Base-by-base conservation (phyloP, 2,329 filamentous ascomycete genomes). In the Myriosclerotinia curreyana region DNA sequence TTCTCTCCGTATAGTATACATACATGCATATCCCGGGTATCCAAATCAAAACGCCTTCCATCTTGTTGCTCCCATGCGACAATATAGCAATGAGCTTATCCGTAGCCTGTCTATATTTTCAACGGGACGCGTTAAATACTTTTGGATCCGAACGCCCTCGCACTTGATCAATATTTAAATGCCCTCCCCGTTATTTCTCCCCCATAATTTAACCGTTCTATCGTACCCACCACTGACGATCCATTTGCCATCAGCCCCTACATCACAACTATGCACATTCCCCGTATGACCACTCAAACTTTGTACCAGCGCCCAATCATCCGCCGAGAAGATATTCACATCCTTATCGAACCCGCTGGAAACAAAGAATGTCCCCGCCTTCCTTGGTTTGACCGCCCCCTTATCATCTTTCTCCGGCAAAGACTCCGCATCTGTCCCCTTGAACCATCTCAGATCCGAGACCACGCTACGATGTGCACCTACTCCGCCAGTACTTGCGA, bases 151-250 rank as follows among this genome's bases (percentile, higher is more conserved):
- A 58, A 36, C 42, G n/a, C 42, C 42, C 17, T 55, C 31, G 14
- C 8, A 22, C 14, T 20, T 58, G 12, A 58, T 3, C 12, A 48
- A 36, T n/a, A 7, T 25, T 72, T 64, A 85, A 40, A 84, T 69
- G 31, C 77, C 77, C 69, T 87, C 81, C 64, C 83, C 83, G 74
- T 92, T 90, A 69, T 96, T 94, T 68, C 92, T 85, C 5, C 91
- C 91, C 95, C 95, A 99, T 2, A 99, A 81, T 80, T 99, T 99
- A 59, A 98, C 91, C 2, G 94, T 98, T 62, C 93, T 85, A 77
- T 99, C 95, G 74, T 96, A 91, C 3, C 95, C 93, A 69, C 92
- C 92, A 75, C 92, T 97, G 31, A 94, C 90, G 76, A 99, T 96
- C 91, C 92, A 99, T 74, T 83, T 89, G 11, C 88, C 90, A 76